phyloP scores from a whole-genome alignment of 2,329 filamentous ascomycete species.

The Fusarium odoratissimum region DNA sequence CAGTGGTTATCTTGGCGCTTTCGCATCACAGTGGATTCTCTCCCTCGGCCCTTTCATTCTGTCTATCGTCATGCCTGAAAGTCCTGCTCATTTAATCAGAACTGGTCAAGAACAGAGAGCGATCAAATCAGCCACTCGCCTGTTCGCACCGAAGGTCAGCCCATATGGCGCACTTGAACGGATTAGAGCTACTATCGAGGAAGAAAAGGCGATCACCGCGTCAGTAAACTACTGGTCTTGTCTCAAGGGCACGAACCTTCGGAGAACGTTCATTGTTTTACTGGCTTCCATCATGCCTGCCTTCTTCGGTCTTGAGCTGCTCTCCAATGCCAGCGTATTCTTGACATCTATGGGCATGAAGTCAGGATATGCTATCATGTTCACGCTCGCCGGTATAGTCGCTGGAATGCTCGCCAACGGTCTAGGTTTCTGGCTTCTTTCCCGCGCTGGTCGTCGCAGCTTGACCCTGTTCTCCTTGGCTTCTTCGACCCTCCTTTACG shows the following conservation, averaged over 20 bases:
- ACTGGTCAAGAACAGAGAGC: conserved; percentile 32
- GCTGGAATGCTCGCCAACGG: conserved; percentile 59
- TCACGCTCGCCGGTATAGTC: conserved; percentile 59
- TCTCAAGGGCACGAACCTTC: conserved; percentile 54
- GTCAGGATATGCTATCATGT: conserved; percentile 51
- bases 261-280: conserved; percentile 52
- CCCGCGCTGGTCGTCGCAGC: conserved; percentile 53
- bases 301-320: conserved; percentile 57
- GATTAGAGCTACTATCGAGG: conserved; percentile 52
- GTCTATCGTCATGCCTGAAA: conserved; percentile 45
- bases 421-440: conserved; percentile 57
- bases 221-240: conserved; percentile 54
- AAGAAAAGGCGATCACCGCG: conserved; percentile 48
- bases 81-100: conserved; percentile 41
- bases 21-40: conserved; percentile 44
- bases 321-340: conserved; percentile 56
- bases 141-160: conserved; percentile 38
- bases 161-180: conserved; percentile 25
- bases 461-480: conserved; percentile 53
- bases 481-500: conserved; percentile 53
- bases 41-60: conserved; percentile 35
- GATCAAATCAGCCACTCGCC: conserved; percentile 23
- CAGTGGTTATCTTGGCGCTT: conserved; percentile 41
- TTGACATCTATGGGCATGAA: conserved; percentile 48
- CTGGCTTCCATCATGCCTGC: conserved; percentile 55